These are phyloP conservation scores for Leccinum sublutescens DNA, from an alignment of 768 basidiomycete species.

Conservation along the genomic window DNA sequence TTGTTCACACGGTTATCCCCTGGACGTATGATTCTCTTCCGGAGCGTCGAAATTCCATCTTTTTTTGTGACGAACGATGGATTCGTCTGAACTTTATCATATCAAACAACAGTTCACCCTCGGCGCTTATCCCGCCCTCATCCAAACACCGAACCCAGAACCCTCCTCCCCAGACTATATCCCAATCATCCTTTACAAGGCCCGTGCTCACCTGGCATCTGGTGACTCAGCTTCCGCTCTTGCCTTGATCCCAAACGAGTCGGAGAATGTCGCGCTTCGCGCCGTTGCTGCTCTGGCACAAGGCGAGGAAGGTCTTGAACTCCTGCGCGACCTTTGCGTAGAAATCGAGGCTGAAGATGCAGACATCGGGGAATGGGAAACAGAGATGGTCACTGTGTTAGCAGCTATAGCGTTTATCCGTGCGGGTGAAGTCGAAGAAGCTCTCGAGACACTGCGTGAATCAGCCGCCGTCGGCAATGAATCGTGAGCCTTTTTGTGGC, in stretches of 20 bases:
- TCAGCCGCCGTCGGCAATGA: constrained; percentile 76
- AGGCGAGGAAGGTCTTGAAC: constrained; percentile 63
- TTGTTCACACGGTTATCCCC: too few relatives aligned
- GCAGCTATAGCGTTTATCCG: constrained; percentile 85
- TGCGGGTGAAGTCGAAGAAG: constrained; percentile 88
- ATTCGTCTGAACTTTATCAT: constrained; percentile 62
- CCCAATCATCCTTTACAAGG: constrained; percentile 70
- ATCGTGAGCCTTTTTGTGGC: constrained; percentile 54
- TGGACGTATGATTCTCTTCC: neutral
- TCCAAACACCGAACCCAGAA: constrained; percentile 55
- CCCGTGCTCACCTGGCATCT: constrained; percentile 74
- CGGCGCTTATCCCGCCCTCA: constrained; percentile 68
- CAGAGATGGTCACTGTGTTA: constrained; percentile 69
- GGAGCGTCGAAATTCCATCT: neutral
- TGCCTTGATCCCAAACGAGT: constrained; percentile 51
- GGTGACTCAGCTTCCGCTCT: constrained; percentile 56
- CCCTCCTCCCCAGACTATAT: constrained; percentile 61
- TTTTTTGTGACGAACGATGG: constrained; percentile 39
- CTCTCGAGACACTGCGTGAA: constrained; percentile 80
- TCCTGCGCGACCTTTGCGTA: constrained; percentile 79
- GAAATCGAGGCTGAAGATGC: constrained; percentile 79
- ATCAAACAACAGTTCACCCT: constrained; percentile 76
- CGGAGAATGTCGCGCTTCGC: constrained; percentile 66
- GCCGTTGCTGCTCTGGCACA: constrained; percentile 74
- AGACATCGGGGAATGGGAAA: constrained; percentile 65